Evolutionary conservation across 345 rosid species (phyloP), one percentile per base, ranked within the genome.

Genomic region (Lumnitzera racemosa): DNA sequence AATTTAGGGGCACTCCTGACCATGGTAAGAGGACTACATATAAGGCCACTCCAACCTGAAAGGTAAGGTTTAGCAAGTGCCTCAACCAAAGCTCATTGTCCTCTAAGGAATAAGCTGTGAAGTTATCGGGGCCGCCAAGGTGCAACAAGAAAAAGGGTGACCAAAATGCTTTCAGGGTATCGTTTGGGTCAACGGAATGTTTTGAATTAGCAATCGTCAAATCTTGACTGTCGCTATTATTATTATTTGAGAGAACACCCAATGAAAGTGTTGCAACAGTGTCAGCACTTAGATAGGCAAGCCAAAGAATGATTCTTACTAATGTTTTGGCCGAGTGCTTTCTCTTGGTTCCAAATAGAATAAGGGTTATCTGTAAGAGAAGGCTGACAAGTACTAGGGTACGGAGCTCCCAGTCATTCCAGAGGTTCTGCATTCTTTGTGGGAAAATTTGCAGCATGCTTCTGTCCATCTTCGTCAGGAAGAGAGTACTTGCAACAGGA

Each of bases 321-420:
- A n/a, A 25, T 1, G 4, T 24, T 11, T 0, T 13, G 36, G 0
- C 0, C 24, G 13, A 46, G 17, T 0, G 23, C 24, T 59, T 59
- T n/a, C 62, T 17, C 17, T 13, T 31, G 0, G 0, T 59, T 16
- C 62, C 53, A 0, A 2, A 7, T 11, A 49, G 24, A 9, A 41
- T 1, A 2, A 2, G 13, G 25, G 0, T 16, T 12, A 47, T 12
- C 25, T 59, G 53, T 25, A 59, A 11, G 31, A 25, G 13, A 20
- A 59, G 36, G 16, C 53, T 59, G 53, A 59, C 13, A 47, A 50
- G 24, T 16, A 61, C 0, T 20, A 51, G 3, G 11, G 1, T 13
- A 17, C 49, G 51, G 12, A 24, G 51, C 61, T 46, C 29, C 41
- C 31, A 55, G 4, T 47, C 63, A 47, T 29, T 62, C 0, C 59